These are phyloP conservation scores for Thoreauomyces humboldtii DNA, from an alignment of 192 early-diverging fungal genomes.

Conservation along the genomic window DNA sequence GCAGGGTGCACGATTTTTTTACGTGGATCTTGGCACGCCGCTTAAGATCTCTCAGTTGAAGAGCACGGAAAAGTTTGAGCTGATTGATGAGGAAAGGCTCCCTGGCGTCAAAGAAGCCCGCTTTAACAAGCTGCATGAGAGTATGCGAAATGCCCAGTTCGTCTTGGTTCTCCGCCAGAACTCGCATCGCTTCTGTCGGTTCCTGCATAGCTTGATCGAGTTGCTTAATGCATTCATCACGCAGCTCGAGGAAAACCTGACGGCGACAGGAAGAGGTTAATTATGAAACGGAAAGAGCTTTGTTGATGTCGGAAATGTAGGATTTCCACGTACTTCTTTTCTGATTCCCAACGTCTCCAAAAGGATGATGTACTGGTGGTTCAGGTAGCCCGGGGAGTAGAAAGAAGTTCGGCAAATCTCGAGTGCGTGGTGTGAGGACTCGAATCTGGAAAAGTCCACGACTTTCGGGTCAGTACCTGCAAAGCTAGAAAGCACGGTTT, in stretches of 20 bases:
- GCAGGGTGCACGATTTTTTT: conserved; percentile 25
- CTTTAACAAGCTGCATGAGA: conserved; percentile 24
- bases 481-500: no score
- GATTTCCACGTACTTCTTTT: neutral
- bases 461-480: no score
- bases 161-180: conserved; percentile 22
- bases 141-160: conserved; percentile 11
- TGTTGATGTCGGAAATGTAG: neutral
- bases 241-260: conserved; percentile 25
- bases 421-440: conserved; percentile 49
- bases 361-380: conserved; percentile 28
- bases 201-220: conserved; percentile 10
- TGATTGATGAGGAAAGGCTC: conserved; percentile 36
- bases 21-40: conserved; percentile 37
- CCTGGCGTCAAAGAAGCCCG: conserved; percentile 28
- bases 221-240: conserved; percentile 10
- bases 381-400: conserved; percentile 33
- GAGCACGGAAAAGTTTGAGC: conserved; percentile 20
- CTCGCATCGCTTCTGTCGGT: conserved; percentile 13
- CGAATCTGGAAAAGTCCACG: conserved; percentile 66
- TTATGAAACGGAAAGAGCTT: neutral
- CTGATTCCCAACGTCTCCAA: conserved; percentile 27
- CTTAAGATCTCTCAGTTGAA: conserved; percentile 28
- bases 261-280: neutral
- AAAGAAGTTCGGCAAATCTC: conserved; percentile 61